Base-by-base conservation (phyloP, 169 alveolate genomes). In the Plasmodium yoelii region DNA sequence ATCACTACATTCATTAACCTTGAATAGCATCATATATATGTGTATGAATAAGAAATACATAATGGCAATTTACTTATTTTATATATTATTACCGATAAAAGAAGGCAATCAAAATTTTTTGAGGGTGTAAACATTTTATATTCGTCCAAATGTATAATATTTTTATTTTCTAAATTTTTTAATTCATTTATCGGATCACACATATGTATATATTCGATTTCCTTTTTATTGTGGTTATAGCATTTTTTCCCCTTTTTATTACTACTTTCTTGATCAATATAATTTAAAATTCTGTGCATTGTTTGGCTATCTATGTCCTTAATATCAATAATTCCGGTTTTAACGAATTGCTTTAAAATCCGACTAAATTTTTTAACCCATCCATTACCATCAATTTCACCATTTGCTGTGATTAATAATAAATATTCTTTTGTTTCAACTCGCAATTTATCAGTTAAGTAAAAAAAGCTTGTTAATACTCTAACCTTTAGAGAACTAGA, bases 351-450 rank as follows among this genome's bases (percentile, higher is more conserved):
- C 64, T 93, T 91, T 96, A 94, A 84, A 26, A 57, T 60, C 60
- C 97, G 94, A 53, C 97, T 95, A 90, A 96, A 93, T 73, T 95
- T 96, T 82, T 96, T 93, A 22, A 96, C 98, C 98, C 98, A 96
- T 47, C 96, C 98, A 80, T 96, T 96, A 47, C 97, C 94, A 71
- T 96, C 98, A 13, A 96, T 93, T 73, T 96, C 98, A 7, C 95
- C 95, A 77, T 88, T 92, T 67, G 93, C 87, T 55, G 94, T 65
- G 26, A 94, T 94, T 67, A 86, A 46, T 56, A 80, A 80, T 71
- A 80, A 55, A 60, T 80, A 55, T 26, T 19, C 24, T 47, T 80
- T 82, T 59, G 69, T 67, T 53, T 80, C 90, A 13, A 34, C 71
- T 70, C 94, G 89, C 67, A 94, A 93, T 57, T 90, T 88, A 46